These are phyloP conservation scores for Phytophthora tentaculata DNA, from an alignment of 352 stramenopile genomes.

Conservation along the genomic window DNA sequence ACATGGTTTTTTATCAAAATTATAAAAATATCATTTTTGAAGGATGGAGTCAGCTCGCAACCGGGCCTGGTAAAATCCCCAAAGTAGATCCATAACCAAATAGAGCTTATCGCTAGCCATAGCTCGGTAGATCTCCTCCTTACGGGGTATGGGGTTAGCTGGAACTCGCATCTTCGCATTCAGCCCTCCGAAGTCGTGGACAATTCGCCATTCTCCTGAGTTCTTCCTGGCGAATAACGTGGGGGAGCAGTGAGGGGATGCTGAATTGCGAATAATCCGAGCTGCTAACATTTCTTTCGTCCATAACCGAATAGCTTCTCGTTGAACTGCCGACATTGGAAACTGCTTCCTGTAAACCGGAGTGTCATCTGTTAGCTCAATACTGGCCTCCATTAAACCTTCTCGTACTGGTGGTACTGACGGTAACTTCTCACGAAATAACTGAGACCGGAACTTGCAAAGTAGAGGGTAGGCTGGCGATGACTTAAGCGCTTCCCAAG, in stretches of 20 bases:
- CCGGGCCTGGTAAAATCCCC: not conserved
- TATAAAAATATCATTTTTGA: no score
- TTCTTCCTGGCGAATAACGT: not conserved
- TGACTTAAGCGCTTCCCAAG: not conserved
- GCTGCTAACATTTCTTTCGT: not conserved
- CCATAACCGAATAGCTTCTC: not conserved
- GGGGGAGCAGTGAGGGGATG: not conserved
- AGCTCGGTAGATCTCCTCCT: not conserved
- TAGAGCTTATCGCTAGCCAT: not conserved
- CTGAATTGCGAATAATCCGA: not conserved
- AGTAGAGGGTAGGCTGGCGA: not conserved
- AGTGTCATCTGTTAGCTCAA: not conserved
- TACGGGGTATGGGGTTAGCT: not conserved
- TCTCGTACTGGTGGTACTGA: not conserved
- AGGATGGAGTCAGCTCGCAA: no score
- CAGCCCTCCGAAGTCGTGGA: not conserved
- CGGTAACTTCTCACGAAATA: not conserved
- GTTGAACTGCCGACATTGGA: not conserved
- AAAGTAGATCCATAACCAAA: not conserved
- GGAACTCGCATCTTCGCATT: not conserved
- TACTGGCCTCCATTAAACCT: not conserved
- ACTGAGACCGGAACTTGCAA: not conserved
- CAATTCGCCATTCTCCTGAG: not conserved
- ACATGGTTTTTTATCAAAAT: no score
- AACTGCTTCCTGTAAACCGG: no score